Percentiles rank a stretch among this genome's conserved stretches.
These are phyloP conservation scores for Wickerhamomyces queroliae DNA, from an alignment of 805 yeast genomes.

Conservation along the genomic window DNA sequence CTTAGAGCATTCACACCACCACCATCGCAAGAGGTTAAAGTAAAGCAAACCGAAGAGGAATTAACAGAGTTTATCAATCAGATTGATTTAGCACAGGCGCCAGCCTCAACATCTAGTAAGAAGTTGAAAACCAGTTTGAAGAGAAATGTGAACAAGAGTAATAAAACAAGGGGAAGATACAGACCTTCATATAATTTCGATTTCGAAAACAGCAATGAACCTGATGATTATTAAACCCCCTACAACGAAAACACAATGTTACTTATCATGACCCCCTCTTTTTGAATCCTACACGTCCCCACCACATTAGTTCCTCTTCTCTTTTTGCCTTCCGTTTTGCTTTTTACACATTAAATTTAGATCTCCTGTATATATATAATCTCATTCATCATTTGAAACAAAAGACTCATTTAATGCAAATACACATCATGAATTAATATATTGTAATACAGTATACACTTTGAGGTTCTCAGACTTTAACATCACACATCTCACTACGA, in stretches of 20 bases:
- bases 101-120: constrained; percentile 16
- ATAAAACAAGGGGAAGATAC: constrained; percentile 18
- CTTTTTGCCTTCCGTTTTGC: background rate
- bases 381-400: constrained; percentile 15
- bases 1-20: constrained; percentile 1
- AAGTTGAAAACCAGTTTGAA: constrained; percentile 15
- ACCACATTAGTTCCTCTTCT: too few relatives aligned
- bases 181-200: constrained; percentile 1
- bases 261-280: background rate
- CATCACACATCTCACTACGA: constrained; percentile 42
- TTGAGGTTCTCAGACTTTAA: constrained; percentile 15
- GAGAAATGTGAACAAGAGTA: background rate
- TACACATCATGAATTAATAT: background rate
- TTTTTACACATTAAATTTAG: background rate
- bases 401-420: background rate
- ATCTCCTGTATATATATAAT: constrained; percentile 27
- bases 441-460: background rate
- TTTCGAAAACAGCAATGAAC: background rate
- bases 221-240: background rate
- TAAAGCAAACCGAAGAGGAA: background rate
- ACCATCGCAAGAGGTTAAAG: background rate
- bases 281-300: too few relatives aligned
- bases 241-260: too few relatives aligned
- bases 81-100: constrained; percentile 5
- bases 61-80: background rate